phyloP scores from a whole-genome alignment of 257 asterid species.

The Galeopsis tetrahit region DNA sequence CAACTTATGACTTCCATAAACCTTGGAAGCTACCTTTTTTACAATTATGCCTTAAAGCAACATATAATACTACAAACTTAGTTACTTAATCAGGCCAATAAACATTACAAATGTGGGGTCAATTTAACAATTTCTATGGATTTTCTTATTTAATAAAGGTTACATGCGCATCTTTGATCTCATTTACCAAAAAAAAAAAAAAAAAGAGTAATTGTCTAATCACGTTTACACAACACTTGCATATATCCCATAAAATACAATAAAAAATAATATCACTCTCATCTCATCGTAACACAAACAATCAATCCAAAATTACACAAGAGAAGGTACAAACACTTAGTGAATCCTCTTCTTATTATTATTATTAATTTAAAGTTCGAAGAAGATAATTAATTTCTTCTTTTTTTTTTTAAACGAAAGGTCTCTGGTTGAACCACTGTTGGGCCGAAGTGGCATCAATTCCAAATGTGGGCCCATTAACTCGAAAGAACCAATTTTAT shows the following conservation, averaged over 20 bases:
- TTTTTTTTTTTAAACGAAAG: constrained; percentile 43
- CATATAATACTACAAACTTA: too few species aligned
- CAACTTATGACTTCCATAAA: too few species aligned
- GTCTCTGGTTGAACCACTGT: constrained; percentile 51
- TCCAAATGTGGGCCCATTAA: too few species aligned
- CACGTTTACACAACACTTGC: background rate
- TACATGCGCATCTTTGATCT: background rate
- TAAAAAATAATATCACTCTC: background rate
- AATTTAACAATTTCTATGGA: too few species aligned
- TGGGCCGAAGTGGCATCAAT: constrained; percentile 1
- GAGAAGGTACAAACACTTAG: constrained; percentile 36
- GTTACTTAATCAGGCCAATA: too few species aligned
- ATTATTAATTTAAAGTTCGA: constrained; percentile 20
- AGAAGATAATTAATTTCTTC: constrained; percentile 42
- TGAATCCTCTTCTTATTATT: constrained; percentile 20
- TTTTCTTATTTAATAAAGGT: too few species aligned
- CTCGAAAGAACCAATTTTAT: too few species aligned
- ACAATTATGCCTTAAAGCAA: too few species aligned
- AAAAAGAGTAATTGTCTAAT: background rate
- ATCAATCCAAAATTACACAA: constrained; percentile 28
- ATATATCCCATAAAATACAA: background rate
- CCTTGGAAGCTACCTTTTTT: too few species aligned
- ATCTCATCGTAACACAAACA: constrained; percentile 11
- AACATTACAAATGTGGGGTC: too few species aligned
- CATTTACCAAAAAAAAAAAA: too few species aligned